Evolutionary conservation across 257 asterid species (phyloP), one percentile per base, ranked within the genome.

Genomic region (Rubia yunnanensis): DNA sequence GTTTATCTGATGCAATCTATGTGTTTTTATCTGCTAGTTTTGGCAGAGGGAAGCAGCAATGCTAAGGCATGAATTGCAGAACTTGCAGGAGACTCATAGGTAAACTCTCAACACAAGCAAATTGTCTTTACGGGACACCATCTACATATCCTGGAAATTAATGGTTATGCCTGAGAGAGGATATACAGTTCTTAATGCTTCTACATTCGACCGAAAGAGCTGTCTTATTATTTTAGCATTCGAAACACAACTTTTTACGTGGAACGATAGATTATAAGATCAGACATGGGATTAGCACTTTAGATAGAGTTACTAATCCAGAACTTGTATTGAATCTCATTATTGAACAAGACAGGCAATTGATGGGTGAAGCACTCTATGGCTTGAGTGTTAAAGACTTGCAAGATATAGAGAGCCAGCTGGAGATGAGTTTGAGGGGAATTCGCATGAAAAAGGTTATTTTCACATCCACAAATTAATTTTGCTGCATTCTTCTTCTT

Each of bases 21-120:
- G 15, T 50, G n/a, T 64, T 73, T 70, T 31, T 55, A 46, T 61
- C 68, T 78, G 76, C 50, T 78, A 90, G 97, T 79, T 86, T 76
- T 90, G 97, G 97, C 91, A 83, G 81, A 83, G 81, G 82, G 97
- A 88, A 71, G 88, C 92, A 76, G 88, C 86, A 69, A 76, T 69
- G 28, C 75, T 86, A 60, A 77, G 88, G 86, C 89, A 86, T 58
- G 91, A 91, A 59, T 68, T 91, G 61, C 86, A 73, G 38, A 85
- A 74, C 69, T 78, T 91, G 88, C 91, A 83, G 75, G 94, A 82
- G 41, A 83, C 75, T 70, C 86, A 86, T 71, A 74, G 95, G 96
- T 88, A 83, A 78, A 10, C 24, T 65, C 72, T 60, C 17, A 9
- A 17, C 26, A 46, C 63, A 9, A 35, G 4, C 39, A 35, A n/a